Conservation (phyloP, 2,329 filamentous ascomycete species). For the Claviceps fusiformis region DNA sequence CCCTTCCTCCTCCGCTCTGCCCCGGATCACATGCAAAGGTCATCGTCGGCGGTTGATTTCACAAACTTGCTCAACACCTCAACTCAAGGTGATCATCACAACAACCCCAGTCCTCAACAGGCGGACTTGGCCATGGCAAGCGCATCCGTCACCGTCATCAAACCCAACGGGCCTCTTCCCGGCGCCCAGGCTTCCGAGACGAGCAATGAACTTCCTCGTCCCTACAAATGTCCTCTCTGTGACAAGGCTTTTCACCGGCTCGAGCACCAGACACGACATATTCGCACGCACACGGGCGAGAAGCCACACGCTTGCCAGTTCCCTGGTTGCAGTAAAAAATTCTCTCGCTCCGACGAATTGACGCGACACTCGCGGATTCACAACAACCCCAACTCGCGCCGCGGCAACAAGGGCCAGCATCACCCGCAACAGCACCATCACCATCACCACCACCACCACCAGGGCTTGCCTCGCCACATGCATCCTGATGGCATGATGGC, state of each 20-base stretch:
- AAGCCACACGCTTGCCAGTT: conserved; percentile 96
- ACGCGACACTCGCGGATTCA: conserved; percentile 96
- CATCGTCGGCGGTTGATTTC: conserved; percentile 61
- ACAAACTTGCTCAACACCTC: conserved; percentile 58
- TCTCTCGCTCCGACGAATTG: conserved; percentile 90
- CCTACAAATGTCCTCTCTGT: conserved; percentile 97
- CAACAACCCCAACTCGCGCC: conserved; percentile 93
- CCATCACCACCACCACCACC: conserved; percentile 21
- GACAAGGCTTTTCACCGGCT: conserved; percentile 97
- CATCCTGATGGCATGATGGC: conserved; percentile 58
- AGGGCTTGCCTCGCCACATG: conserved; percentile 29
- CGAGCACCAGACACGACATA: conserved; percentile 84
- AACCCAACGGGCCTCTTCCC: conserved; percentile 49
- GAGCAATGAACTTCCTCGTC: conserved; percentile 66
- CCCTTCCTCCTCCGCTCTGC: background rate
- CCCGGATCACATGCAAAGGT: conserved; percentile 57
- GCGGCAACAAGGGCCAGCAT: conserved; percentile 67
- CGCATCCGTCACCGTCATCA: conserved; percentile 40
- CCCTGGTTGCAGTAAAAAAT: conserved; percentile 91
- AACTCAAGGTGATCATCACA: conserved; percentile 13
- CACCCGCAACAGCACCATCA: conserved; percentile 22
- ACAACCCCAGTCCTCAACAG: conserved; percentile 17
- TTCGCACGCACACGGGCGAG: conserved; percentile 93
- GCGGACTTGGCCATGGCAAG: conserved; percentile 31
- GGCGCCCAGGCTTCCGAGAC: conserved; percentile 45